Evolutionary conservation across 257 asterid species (phyloP).

Genomic region (Solanum chmielewskii): DNA sequence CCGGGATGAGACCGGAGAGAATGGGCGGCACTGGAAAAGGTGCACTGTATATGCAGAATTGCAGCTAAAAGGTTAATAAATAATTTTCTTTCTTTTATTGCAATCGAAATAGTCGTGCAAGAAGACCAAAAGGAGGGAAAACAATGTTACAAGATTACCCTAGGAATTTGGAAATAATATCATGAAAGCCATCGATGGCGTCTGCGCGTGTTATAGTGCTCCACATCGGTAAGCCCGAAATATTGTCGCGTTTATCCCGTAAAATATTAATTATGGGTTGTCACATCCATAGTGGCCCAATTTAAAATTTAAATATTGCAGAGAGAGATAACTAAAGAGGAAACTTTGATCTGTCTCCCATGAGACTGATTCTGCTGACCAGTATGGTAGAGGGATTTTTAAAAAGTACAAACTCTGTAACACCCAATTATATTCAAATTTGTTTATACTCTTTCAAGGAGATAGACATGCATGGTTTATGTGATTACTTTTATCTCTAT

Average conservation of each 20-base stretch:
- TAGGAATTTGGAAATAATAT: neutral
- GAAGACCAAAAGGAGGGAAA: conserved; percentile 2
- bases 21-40: neutral
- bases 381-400: neutral
- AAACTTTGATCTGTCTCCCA: neutral
- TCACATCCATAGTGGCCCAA: neutral
- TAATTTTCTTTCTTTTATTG: neutral
- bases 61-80: neutral
- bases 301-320: neutral
- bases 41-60: neutral
- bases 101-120: neutral
- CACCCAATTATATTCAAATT: neutral
- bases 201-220: neutral
- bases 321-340: neutral
- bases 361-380: neutral
- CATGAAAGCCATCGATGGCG: neutral
- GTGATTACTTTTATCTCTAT: no score
- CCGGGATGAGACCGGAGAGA: neutral
- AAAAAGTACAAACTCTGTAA: neutral
- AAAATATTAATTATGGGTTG: neutral
- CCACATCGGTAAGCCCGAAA: neutral
- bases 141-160: neutral
- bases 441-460: no score
- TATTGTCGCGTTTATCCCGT: neutral
- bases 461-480: neutral